Conservation (phyloP, 2,329 filamentous ascomycete species). For the Cryphonectria naterciae region DNA sequence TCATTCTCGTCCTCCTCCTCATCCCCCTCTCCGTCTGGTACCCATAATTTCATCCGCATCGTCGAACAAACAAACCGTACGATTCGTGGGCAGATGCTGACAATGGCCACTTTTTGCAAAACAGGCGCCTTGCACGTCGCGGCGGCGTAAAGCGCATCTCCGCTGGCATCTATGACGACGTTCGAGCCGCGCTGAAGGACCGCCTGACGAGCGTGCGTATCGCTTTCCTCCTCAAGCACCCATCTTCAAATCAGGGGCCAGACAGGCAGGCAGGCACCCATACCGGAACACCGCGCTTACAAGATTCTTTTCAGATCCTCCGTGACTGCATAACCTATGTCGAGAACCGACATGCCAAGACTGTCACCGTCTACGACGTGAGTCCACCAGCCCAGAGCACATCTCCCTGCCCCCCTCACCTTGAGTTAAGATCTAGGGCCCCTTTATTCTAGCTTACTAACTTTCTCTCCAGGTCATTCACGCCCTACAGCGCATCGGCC, state of each 20-base stretch:
- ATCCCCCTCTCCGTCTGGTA: too few species aligned
- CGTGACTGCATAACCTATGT: slow-evolving; percentile 52
- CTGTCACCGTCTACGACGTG: slow-evolving; percentile 66
- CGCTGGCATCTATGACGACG: slow-evolving; percentile 64
- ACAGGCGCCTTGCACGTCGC: slow-evolving; percentile 71
- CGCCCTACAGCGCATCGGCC: slow-evolving; percentile 51
- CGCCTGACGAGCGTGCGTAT: slow-evolving; percentile 52
- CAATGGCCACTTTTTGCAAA: not conserved
- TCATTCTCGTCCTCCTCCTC: not conserved
- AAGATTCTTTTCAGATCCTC: slow-evolving; percentile 51
- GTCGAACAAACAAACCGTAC: not conserved
- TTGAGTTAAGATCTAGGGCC: not conserved
- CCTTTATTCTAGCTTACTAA: slow-evolving; percentile 15
- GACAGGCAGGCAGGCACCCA: not conserved
- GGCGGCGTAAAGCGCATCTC: slow-evolving; percentile 79
- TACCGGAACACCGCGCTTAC: not conserved
- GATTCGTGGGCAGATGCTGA: slow-evolving; percentile 9
- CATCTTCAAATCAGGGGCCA: too few species aligned
- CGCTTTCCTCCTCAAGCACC: not conserved
- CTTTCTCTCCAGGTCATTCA: slow-evolving; percentile 54
- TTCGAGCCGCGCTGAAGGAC: slow-evolving; percentile 54
- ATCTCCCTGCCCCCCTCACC: too few species aligned
- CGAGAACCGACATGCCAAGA: slow-evolving; percentile 62
- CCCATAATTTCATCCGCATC: not conserved
- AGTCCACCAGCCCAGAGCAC: slow-evolving; percentile 33